phyloP scores from a whole-genome alignment of 805 yeast genomes.

The Nakazawaea siamensis region DNA sequence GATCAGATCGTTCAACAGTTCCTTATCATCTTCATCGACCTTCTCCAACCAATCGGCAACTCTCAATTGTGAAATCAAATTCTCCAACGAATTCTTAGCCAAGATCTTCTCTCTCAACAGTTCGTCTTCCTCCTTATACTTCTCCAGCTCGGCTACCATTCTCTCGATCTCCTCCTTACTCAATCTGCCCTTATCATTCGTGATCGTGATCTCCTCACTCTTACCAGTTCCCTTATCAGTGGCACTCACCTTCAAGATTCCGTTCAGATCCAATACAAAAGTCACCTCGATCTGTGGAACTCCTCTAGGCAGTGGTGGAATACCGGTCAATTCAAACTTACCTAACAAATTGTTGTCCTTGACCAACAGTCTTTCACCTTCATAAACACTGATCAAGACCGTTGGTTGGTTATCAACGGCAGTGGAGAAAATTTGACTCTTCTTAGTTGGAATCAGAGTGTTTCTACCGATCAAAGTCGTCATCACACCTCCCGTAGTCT shows the following conservation, averaged over 20 bases:
- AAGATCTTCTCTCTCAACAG: conserved; percentile 19
- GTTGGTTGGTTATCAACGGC: conserved; percentile 96
- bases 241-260: conserved; percentile 80
- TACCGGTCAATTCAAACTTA: conserved; percentile 78
- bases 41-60: conserved; percentile 28
- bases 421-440: conserved; percentile 91
- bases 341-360: conserved; percentile 89
- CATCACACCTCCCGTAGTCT: conserved; percentile 97
- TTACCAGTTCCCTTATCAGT: conserved; percentile 93
- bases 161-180: conserved; percentile 91
- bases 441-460: conserved; percentile 92
- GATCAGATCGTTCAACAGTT: conserved; percentile 77
- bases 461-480: conserved; percentile 91
- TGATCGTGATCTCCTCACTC: conserved; percentile 82
- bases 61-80: conserved; percentile 15
- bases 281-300: conserved; percentile 87
- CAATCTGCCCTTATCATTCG: conserved; percentile 91
- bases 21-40: conserved; percentile 86
- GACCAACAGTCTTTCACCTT: conserved; percentile 94
- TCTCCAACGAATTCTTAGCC: conserved; percentile 22
- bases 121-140: conserved; percentile 86
- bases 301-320: conserved; percentile 90
- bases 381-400: conserved; percentile 87
- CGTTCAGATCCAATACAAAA: conserved; percentile 82
- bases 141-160: conserved; percentile 97